Percentiles rank a stretch among this genome's conserved stretches.
Evolutionary conservation across 345 rosid species (phyloP).

Genomic region (Heritiera fomes): DNA sequence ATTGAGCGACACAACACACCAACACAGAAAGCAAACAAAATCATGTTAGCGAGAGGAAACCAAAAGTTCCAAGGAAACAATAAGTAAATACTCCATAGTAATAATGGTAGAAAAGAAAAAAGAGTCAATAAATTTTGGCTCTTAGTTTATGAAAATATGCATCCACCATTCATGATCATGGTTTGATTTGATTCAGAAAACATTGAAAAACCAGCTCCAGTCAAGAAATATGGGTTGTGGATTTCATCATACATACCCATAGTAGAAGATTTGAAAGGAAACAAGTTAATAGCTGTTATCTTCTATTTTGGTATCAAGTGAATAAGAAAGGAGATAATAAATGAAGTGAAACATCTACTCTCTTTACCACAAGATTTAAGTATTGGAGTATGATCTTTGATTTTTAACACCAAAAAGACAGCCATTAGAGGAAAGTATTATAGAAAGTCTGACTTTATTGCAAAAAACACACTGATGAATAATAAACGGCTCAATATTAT

Average conservation of each 20-base stretch:
- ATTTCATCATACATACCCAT: constrained; percentile 38
- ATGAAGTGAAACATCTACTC: constrained; percentile 35
- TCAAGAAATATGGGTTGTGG: not conserved
- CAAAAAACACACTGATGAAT: not conserved
- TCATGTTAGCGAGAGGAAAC: not conserved
- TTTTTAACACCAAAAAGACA: constrained; percentile 23
- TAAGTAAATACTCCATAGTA: not conserved
- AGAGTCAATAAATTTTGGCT: not conserved
- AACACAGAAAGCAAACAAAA: not conserved
- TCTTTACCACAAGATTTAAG: constrained; percentile 25
- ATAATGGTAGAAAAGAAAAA: too few relatives aligned
- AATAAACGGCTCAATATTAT: not conserved
- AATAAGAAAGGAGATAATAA: constrained; percentile 27
- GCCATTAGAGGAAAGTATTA: constrained; percentile 43
- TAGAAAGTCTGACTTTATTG: constrained; percentile 27
- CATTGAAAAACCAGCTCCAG: not conserved
- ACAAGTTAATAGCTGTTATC: constrained; percentile 22
- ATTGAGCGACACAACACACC: not conserved
- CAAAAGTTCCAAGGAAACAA: not conserved
- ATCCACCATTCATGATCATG: constrained; percentile 6
- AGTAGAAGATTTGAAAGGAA: constrained; percentile 35
- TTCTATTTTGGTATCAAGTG: constrained; percentile 32
- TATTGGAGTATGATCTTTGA: constrained; percentile 16
- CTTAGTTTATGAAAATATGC: not conserved
- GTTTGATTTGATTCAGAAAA: constrained; percentile 3